Conservation (phyloP, 2,329 filamentous ascomycete species). For the Sarocladium oryzae region DNA sequence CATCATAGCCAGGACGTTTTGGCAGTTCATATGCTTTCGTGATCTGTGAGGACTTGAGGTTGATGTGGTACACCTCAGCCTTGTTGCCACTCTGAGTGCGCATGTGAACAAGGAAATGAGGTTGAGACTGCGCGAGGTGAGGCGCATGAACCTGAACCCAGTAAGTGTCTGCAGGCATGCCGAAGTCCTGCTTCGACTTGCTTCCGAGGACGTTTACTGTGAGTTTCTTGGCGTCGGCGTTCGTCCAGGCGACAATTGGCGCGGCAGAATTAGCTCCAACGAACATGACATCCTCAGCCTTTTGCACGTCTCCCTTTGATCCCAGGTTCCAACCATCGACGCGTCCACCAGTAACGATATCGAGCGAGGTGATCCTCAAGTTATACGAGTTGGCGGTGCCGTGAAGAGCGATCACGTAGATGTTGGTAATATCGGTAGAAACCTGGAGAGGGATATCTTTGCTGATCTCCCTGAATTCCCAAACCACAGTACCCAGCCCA, state of each 20-base stretch:
- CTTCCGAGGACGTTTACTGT: conserved; percentile 65
- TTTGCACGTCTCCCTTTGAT: conserved; percentile 66
- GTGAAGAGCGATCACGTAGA: conserved; percentile 75
- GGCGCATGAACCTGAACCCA: conserved; percentile 67
- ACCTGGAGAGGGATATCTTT: conserved; percentile 69
- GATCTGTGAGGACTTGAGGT: conserved; percentile 61
- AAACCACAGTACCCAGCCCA: conserved; percentile 64
- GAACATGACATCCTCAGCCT: conserved; percentile 59
- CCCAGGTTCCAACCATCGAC: conserved; percentile 64
- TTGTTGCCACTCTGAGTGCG: conserved; percentile 64
- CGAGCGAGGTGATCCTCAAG: conserved; percentile 68
- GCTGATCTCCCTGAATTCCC: conserved; percentile 67
- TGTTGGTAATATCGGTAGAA: conserved; percentile 60
- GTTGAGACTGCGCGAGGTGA: conserved; percentile 60
- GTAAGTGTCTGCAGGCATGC: conserved; percentile 39
- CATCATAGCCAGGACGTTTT: conserved; percentile 60
- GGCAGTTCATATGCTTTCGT: conserved; percentile 78
- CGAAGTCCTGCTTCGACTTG: conserved; percentile 48
- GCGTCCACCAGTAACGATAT: conserved; percentile 66
- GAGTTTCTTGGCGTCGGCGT: conserved; percentile 53
- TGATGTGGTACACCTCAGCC: conserved; percentile 80
- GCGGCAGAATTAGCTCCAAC: conserved; percentile 71
- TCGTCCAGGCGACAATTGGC: conserved; percentile 70
- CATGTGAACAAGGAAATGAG: conserved; percentile 83
- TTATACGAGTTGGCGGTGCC: conserved; percentile 62